Evolutionary conservation across 768 basidiomycete genomes (phyloP), one percentile per base, ranked within the genome.

Genomic region (Tulasnella sp.): DNA sequence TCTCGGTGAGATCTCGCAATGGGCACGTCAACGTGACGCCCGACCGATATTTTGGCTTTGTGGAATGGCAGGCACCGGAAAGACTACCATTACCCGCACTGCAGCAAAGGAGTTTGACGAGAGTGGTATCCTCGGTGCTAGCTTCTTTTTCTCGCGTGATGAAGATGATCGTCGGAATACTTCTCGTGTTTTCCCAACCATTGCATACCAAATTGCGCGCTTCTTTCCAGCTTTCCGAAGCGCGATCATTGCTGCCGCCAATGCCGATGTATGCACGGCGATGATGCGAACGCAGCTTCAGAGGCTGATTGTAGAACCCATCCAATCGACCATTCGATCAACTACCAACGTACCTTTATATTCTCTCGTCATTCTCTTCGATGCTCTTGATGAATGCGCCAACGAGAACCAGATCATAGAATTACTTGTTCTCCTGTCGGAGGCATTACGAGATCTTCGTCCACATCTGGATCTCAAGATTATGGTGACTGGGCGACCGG

Each of bases 51-150:
- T 62, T 37, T 63, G 64, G 59, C 53, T 70, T 19, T 54, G 45
- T 45, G 69, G 65, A 34, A 56, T 58, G n/a, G 67, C 68, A 8
- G 70, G 70, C 5, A 59, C 56, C 10, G 70, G 70, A 6, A 70
- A 70, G 56, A 66, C 68, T 4, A 56, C 68, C 20, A 65, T 71
- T n/a, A 61, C 68, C 5, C 63, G 65, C 37, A 64, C 66, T 7
- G 53, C 69, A 19, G 63, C 65, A 12, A 20, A 58, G 5, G 47
- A 48, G 19, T 58, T 62, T 13, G 42, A 57, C 8, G 45, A 59
- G 5, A 39, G 47, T 13, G 53, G 58, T 7, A 37, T 51, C 8
- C 63, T 70, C n/a, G 68, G 66, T 2, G 62, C 65, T 2, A 66
- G 58, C 15, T 68, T 65, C 53, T 65, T 64, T 54, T 68, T 67